phyloP scores from a whole-genome alignment of 768 basidiomycete species.

The Austroboletus eburneus region DNA sequence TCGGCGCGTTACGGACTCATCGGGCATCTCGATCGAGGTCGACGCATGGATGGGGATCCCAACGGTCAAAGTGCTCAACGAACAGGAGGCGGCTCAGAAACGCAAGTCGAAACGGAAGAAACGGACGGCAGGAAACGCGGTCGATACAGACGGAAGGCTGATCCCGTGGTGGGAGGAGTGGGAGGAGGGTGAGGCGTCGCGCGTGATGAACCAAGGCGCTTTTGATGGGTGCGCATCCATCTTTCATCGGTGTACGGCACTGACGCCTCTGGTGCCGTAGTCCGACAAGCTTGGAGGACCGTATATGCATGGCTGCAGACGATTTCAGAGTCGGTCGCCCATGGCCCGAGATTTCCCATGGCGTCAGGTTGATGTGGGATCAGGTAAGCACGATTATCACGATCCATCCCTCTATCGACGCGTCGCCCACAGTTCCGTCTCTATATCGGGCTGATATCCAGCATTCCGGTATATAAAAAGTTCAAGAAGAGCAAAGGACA shows the following conservation, averaged over 20 bases:
- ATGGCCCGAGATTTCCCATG: slow-evolving; percentile 28
- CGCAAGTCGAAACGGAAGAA: slow-evolving; percentile 12
- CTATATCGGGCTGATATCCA: slow-evolving; percentile 30
- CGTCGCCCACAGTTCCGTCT: slow-evolving; percentile 25
- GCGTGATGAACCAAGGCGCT: slow-evolving; percentile 12
- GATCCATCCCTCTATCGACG: not conserved
- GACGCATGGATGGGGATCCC: slow-evolving; percentile 20
- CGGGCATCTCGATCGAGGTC: slow-evolving; percentile 22
- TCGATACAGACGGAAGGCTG: slow-evolving; percentile 17
- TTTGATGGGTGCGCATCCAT: slow-evolving; percentile 34
- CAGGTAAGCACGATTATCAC: slow-evolving; percentile 15
- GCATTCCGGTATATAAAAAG: slow-evolving; percentile 30
- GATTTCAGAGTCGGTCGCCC: slow-evolving; percentile 29
- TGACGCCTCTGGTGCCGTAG: too few relatives aligned
- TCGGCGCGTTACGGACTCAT: not conserved
- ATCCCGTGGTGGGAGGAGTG: slow-evolving; percentile 34
- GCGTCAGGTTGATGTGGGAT: slow-evolving; percentile 30
- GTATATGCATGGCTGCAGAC: slow-evolving; percentile 26
- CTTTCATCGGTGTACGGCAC: too few relatives aligned
- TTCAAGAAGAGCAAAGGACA: slow-evolving; percentile 16
- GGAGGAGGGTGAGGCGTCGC: slow-evolving; percentile 24
- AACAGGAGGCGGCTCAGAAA: slow-evolving; percentile 16
- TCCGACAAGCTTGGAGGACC: slow-evolving; percentile 14
- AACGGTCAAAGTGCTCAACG: slow-evolving; percentile 26
- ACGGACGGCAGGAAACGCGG: slow-evolving; percentile 19